Evolutionary conservation across 805 yeast genomes (phyloP).

Genomic region (Yamadazyma takamatsuzukensis): DNA sequence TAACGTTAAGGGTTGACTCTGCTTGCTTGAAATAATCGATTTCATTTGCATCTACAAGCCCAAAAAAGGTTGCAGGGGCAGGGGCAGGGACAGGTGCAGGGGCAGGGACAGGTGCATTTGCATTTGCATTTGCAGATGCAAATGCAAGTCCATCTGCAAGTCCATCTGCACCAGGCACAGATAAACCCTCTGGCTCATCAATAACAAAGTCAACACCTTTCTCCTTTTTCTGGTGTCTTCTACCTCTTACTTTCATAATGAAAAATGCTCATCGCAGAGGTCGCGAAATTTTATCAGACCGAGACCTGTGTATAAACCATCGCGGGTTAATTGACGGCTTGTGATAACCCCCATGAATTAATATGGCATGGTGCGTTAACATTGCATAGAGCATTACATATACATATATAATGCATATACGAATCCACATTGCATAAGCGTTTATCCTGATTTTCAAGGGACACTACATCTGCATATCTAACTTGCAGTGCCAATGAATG

Average conservation of each 20-base stretch:
- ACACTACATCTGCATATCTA: too few relatives aligned
- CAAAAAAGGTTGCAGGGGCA: constrained; percentile 53
- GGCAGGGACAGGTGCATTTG: constrained; percentile 7
- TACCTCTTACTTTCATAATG: constrained; percentile 33
- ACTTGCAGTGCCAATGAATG: too few relatives aligned
- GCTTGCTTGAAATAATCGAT: constrained; percentile 91
- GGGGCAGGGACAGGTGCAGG: constrained; percentile 7
- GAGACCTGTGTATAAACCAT: neutral
- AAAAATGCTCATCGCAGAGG: neutral
- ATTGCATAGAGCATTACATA: neutral
- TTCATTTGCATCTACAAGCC: constrained; percentile 80
- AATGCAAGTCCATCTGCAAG: too few relatives aligned
- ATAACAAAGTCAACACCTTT: constrained; percentile 12
- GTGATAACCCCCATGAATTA: neutral
- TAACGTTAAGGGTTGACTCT: constrained; percentile 76
- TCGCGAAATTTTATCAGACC: neutral
- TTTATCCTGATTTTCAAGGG: too few relatives aligned
- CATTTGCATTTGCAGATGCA: constrained; percentile 7
- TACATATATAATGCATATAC: neutral
- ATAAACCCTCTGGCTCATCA: too few relatives aligned
- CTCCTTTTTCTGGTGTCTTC: constrained; percentile 35
- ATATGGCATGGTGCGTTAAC: neutral
- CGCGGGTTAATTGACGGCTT: neutral
- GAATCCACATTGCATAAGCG: neutral
- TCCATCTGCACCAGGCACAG: constrained; percentile 6